Percentiles rank a stretch among this genome's conserved stretches.
Conservation (phyloP, 441 rosid genomes). For the Syzygium malaccense region DNA sequence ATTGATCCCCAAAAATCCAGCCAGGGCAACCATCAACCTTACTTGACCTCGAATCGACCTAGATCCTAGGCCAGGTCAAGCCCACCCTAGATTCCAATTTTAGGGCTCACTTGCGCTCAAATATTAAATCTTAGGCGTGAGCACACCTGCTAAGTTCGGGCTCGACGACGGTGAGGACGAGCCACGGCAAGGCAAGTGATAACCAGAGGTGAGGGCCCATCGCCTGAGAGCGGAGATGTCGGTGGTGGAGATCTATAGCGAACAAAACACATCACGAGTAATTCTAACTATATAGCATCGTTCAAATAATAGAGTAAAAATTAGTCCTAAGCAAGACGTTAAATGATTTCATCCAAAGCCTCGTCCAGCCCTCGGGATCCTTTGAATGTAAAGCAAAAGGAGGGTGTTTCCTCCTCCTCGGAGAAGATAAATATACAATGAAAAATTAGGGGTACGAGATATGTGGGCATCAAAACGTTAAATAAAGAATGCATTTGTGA, state of each 20-base stretch:
- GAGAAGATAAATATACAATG: no score
- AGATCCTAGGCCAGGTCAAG: neutral
- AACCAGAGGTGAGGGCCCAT: accelerated
- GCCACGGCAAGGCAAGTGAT: neutral
- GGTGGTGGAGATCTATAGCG: neutral
- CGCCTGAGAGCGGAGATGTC: accelerated
- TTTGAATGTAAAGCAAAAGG: no score
- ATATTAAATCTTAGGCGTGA: no score
- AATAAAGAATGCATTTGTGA: accelerated
- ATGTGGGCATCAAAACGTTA: no score
- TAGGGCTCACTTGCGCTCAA: neutral
- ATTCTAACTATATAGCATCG: no score
- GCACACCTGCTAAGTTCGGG: neutral
- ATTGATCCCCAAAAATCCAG: neutral
- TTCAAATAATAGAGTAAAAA: no score
- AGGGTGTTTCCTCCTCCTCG: no score
- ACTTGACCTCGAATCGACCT: neutral
- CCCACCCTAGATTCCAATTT: accelerated
- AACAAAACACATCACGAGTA: neutral
- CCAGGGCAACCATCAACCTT: accelerated
- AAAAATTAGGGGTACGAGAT: accelerated
- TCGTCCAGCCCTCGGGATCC: no score
- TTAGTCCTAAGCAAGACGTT: no score
- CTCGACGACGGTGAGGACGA: neutral
- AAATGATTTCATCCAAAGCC: no score